Percentiles rank a stretch among this genome's conserved stretches.
These are phyloP conservation scores for Komagataella pseudopastoris DNA, from an alignment of 805 yeast species.

Conservation along the genomic window DNA sequence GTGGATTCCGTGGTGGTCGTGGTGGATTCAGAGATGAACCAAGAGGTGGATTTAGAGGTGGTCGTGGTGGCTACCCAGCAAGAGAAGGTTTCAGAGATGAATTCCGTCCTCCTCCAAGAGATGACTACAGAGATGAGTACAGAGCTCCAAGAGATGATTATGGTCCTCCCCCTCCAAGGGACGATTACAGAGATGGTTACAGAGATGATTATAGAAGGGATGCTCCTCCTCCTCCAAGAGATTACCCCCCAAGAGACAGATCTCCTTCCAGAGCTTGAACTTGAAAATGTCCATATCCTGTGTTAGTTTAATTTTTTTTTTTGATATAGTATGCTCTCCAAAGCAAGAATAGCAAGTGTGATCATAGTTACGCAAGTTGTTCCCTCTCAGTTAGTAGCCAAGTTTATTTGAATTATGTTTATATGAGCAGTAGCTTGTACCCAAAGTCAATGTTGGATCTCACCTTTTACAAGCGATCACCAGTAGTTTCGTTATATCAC, in stretches of 20 bases:
- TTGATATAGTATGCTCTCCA: neutral
- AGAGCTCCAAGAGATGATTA: slow-evolving; percentile 16
- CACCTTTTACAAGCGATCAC: neutral
- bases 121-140: slow-evolving; percentile 7
- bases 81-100: slow-evolving; percentile 12
- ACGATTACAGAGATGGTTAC: slow-evolving; percentile 4
- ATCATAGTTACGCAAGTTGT: neutral
- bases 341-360: neutral
- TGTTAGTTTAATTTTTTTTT: neutral
- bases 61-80: slow-evolving; percentile 18
- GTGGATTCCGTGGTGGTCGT: slow-evolving; percentile 10
- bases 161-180: slow-evolving; percentile 9
- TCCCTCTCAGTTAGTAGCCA: neutral
- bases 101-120: slow-evolving; percentile 8
- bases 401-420: neutral
- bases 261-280: slow-evolving; percentile 59
- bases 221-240: slow-evolving; percentile 12
- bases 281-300: slow-evolving; percentile 1
- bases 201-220: slow-evolving; percentile 12
- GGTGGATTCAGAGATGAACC: slow-evolving; percentile 23
- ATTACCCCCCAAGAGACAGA: slow-evolving; percentile 49
- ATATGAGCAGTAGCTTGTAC: neutral
- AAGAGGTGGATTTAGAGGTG: slow-evolving; percentile 26
- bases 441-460: neutral
- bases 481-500: neutral